Evolutionary conservation across 306 rosid species (phyloP).

Genomic region (Echinosophora koreensis): DNA sequence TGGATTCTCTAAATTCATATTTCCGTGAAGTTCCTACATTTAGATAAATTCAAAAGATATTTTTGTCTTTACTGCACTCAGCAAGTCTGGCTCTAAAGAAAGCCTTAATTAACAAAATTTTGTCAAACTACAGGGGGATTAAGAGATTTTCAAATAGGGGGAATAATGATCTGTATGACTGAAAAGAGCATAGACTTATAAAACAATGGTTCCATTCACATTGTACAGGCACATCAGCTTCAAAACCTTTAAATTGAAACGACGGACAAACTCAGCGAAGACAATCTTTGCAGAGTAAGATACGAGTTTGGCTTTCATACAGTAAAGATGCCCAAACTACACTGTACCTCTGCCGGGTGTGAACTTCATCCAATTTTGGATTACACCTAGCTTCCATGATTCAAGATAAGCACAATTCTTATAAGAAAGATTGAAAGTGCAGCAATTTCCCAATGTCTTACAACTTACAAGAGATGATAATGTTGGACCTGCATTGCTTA

Average conservation of each 20-base stretch:
- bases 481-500: neutral
- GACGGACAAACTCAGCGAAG: neutral
- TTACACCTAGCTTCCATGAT: conserved; percentile 49
- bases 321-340: neutral
- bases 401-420: conserved; percentile 23
- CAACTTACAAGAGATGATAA: neutral
- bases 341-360: neutral
- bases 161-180: no score
- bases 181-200: no score
- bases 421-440: neutral
- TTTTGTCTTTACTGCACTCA: no score
- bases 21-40: no score
- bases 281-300: neutral
- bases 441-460: neutral
- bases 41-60: no score
- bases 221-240: conserved; percentile 17
- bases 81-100: no score
- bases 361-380: conserved; percentile 17
- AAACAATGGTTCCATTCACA: conserved; percentile 12
- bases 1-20: no score
- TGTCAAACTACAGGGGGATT: no score
- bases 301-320: neutral
- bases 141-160: no score
- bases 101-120: no score
- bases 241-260: conserved; percentile 34